These are phyloP conservation scores for Mycosarcoma maydis DNA, from an alignment of 1,284 basidiomycete species.

Conservation along the genomic window DNA sequence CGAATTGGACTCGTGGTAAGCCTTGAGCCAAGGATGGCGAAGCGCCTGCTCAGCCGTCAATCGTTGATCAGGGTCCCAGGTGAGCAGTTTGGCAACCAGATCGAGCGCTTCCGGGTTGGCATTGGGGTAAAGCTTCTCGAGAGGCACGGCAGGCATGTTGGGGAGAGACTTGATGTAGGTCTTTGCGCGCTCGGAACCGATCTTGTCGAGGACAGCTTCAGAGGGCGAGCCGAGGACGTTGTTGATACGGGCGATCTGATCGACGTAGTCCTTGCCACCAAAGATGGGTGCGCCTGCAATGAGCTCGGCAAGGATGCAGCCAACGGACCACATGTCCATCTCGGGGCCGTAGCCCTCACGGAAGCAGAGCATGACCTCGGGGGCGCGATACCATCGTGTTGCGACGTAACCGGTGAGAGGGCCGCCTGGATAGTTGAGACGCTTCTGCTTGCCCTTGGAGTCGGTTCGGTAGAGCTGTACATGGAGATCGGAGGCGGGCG, in stretches of 20 bases:
- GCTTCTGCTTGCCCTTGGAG: slow-evolving; percentile 45
- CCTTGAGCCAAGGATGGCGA: slow-evolving; percentile 62
- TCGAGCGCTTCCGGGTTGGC: slow-evolving; percentile 59
- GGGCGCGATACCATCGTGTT: slow-evolving; percentile 66
- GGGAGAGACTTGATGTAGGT: slow-evolving; percentile 62
- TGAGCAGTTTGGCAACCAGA: slow-evolving; percentile 57
- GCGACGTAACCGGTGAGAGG: slow-evolving; percentile 66
- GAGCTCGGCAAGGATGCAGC: slow-evolving; percentile 66
- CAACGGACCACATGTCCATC: slow-evolving; percentile 66
- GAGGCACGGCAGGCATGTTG: slow-evolving; percentile 44
- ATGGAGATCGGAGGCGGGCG: slow-evolving; percentile 37
- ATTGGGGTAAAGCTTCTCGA: slow-evolving; percentile 52
- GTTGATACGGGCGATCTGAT: slow-evolving; percentile 65
- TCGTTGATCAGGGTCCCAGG: slow-evolving; percentile 63
- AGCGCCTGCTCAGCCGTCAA: slow-evolving; percentile 62
- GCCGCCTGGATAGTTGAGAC: slow-evolving; percentile 63
- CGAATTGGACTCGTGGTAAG: slow-evolving; percentile 60
- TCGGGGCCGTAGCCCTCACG: slow-evolving; percentile 62
- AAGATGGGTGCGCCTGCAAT: slow-evolving; percentile 63
- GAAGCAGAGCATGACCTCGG: slow-evolving; percentile 67
- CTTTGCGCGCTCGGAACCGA: slow-evolving; percentile 60
- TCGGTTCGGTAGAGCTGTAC: slow-evolving; percentile 47
- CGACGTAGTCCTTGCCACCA: slow-evolving; percentile 65
- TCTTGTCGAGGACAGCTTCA: slow-evolving; percentile 51
- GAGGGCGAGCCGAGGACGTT: slow-evolving; percentile 62